Evolutionary conservation across 441 rosid genomes (phyloP).

Genomic region (Eruca vesicaria): DNA sequence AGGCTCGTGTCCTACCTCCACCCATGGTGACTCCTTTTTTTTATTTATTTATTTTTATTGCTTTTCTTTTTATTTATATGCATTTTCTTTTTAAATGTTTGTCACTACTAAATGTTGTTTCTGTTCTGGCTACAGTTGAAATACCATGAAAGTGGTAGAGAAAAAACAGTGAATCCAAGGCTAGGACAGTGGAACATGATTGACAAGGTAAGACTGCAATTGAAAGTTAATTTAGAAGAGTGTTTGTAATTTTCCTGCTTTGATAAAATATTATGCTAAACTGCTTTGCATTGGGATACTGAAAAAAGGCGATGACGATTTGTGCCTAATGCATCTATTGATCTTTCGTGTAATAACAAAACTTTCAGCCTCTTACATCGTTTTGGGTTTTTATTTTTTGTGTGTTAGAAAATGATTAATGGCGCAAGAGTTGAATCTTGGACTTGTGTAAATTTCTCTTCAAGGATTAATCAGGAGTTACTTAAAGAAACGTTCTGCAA

Average conservation of each 20-base stretch:
- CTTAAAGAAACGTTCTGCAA: slow-evolving; percentile 42
- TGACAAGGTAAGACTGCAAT: slow-evolving; percentile 43
- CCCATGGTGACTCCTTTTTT: slow-evolving; percentile 47
- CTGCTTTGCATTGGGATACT: not conserved
- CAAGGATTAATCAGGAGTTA: not conserved
- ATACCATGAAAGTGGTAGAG: slow-evolving; percentile 57
- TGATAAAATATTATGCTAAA: not conserved
- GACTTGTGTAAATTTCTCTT: slow-evolving; percentile 66
- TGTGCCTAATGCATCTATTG: not conserved
- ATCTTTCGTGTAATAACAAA: not conserved
- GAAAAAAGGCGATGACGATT: not conserved
- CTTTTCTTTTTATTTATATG: not conserved
- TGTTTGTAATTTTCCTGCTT: not conserved
- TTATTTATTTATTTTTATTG: not conserved
- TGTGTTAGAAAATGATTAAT: slow-evolving; percentile 68
- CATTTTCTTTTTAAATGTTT: not conserved
- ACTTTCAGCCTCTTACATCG: not conserved
- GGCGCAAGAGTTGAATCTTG: slow-evolving; percentile 63
- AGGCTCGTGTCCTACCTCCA: slow-evolving; percentile 71
- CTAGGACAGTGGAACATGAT: slow-evolving; percentile 87
- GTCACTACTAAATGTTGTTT: not conserved
- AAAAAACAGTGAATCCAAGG: slow-evolving; percentile 43
- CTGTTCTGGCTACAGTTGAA: slow-evolving; percentile 48
- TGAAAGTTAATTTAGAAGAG: not conserved
- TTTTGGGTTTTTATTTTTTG: not conserved